A percentile compares a stretch with the other conserved stretches of the same genome.
phyloP scores from a whole-genome alignment of 768 basidiomycete species.

The Lactarius vividus region DNA sequence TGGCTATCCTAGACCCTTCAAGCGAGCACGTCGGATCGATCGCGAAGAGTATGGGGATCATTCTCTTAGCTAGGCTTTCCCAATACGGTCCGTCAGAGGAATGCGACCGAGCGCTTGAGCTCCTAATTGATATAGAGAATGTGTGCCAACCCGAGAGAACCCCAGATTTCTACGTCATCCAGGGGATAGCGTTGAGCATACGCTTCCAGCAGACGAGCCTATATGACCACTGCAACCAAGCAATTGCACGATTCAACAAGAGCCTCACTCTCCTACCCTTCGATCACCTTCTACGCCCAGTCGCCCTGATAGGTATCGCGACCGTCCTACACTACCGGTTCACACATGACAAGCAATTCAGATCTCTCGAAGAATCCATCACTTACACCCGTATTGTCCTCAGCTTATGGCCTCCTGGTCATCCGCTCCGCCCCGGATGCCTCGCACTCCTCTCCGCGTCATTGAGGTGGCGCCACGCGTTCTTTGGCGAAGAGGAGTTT shows the following conservation, averaged over 20 bases:
- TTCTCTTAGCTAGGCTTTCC: background rate
- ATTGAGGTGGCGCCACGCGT: slow-evolving; percentile 5
- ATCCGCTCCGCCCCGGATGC: slow-evolving; percentile 7
- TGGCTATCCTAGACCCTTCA: background rate
- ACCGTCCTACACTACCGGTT: slow-evolving; percentile 1
- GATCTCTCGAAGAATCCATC: slow-evolving; percentile 11
- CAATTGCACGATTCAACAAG: slow-evolving; percentile 3
- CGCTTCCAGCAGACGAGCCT: slow-evolving; percentile 15
- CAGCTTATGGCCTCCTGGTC: background rate
- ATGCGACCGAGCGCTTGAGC: background rate
- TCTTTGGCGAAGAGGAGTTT: slow-evolving; percentile 12
- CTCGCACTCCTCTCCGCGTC: slow-evolving; percentile 9
- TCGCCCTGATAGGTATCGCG: background rate
- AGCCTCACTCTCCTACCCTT: background rate
- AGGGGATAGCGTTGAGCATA: background rate
- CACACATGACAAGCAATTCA: slow-evolving; percentile 7
- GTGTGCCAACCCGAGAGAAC: background rate
- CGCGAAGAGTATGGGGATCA: background rate
- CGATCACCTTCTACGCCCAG: background rate
- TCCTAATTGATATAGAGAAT: slow-evolving; percentile 2
- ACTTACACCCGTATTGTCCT: background rate
- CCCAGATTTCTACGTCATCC: slow-evolving; percentile 2
- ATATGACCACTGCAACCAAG: slow-evolving; percentile 1
- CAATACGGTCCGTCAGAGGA: background rate
- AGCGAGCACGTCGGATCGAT: slow-evolving; percentile 1